phyloP scores from a whole-genome alignment of 2,329 filamentous ascomycete genomes.

The Zymoseptoria ardabiliae region DNA sequence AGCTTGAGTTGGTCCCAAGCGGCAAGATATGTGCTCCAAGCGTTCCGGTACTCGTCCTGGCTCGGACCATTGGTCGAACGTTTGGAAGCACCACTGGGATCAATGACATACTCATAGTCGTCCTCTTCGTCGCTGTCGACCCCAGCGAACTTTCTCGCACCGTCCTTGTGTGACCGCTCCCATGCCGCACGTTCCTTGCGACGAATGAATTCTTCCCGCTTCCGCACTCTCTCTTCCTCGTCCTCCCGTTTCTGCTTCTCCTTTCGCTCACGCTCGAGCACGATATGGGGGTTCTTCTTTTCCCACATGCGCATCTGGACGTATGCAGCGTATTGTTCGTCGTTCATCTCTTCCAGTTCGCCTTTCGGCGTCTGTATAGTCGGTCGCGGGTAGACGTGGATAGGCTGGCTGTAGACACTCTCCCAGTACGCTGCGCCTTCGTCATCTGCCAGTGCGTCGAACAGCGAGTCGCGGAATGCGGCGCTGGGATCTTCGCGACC shows the following conservation, averaged over 20 bases:
- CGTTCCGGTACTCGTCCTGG: slow-evolving; percentile 18
- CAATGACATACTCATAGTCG: slow-evolving; percentile 50
- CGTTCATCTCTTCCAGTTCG: slow-evolving; percentile 73
- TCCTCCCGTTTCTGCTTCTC: slow-evolving; percentile 45
- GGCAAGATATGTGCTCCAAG: slow-evolving; percentile 24
- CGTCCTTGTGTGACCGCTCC: slow-evolving; percentile 28
- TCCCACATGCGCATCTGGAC: slow-evolving; percentile 93
- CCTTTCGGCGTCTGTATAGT: slow-evolving; percentile 47
- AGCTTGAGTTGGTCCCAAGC: slow-evolving; percentile 27
- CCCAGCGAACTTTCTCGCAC: slow-evolving; percentile 32
- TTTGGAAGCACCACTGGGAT: slow-evolving; percentile 8
- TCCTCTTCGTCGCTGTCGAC: slow-evolving; percentile 32
- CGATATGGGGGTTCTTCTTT: slow-evolving; percentile 75
- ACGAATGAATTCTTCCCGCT: slow-evolving; percentile 36
- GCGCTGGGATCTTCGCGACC: slow-evolving; percentile 54
- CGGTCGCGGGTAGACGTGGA: slow-evolving; percentile 73
- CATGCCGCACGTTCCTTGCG: slow-evolving; percentile 30
- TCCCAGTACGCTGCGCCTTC: slow-evolving; percentile 96
- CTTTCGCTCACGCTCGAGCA: slow-evolving; percentile 64
- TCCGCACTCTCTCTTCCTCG: slow-evolving; percentile 35
- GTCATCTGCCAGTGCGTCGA: slow-evolving; percentile 94
- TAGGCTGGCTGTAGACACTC: slow-evolving; percentile 88
- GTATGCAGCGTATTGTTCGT: slow-evolving; percentile 83
- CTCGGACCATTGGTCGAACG: neutral
- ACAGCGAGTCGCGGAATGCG: slow-evolving; percentile 87